phyloP scores from a whole-genome alignment of 768 basidiomycete species.

The Trametes villosa region DNA sequence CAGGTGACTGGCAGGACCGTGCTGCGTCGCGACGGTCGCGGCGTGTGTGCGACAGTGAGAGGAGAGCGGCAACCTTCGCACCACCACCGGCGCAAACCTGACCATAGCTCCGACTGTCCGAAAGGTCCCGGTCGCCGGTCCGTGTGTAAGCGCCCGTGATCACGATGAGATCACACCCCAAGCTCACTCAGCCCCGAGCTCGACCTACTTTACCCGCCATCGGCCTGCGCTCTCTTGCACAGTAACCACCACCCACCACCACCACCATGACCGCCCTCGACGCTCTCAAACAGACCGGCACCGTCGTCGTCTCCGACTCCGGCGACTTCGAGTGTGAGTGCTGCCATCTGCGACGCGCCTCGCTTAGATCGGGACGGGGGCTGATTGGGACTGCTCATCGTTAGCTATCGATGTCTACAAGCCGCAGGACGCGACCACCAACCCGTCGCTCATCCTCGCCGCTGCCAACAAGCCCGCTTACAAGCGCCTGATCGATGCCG shows the following conservation, averaged over 20 bases:
- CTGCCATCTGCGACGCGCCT: conserved; percentile 14
- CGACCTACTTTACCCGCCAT: conserved; percentile 1
- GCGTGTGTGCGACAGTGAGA: no score
- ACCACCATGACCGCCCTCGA: conserved; percentile 68
- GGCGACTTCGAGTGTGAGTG: conserved; percentile 87
- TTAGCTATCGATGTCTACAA: conserved; percentile 95
- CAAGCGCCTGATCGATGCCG: conserved; percentile 74
- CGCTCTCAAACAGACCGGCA: conserved; percentile 87
- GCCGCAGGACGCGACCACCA: conserved; percentile 98
- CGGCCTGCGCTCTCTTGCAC: conserved; percentile 1
- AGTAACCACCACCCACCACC: conserved; percentile 16
- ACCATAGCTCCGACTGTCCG: no score
- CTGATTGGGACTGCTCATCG: conserved; percentile 26
- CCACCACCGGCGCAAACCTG: conserved; percentile 9
- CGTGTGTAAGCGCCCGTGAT: conserved; percentile 10
- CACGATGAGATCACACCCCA: conserved; percentile 20
- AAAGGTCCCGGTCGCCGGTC: no score
- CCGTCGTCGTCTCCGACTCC: conserved; percentile 96
- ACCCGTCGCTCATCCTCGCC: conserved; percentile 93
- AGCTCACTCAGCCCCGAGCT: conserved; percentile 15
- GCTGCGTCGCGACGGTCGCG: no score
- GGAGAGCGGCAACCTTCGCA: no score
- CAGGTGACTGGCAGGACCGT: no score
- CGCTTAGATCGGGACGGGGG: conserved; percentile 12
- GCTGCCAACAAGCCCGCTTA: conserved; percentile 93